Conservation (phyloP, 495 filamentous ascomycete genomes). For the Aspergillus heteromorphus region DNA sequence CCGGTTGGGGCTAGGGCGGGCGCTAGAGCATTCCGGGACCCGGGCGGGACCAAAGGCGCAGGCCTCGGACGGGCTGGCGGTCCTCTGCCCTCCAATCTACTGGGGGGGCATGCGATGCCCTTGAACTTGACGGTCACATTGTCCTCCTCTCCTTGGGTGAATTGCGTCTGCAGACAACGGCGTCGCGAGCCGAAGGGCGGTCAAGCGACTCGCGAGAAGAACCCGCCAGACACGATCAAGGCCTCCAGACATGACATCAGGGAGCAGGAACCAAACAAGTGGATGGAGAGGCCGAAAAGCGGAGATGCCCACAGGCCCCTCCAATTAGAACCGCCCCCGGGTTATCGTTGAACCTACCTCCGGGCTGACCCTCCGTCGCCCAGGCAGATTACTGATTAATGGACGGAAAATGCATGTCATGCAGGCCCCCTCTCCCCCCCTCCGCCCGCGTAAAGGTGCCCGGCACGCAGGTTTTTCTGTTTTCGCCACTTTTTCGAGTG, state of each 20-base stretch:
- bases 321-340: constrained; percentile 4
- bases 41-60: not conserved
- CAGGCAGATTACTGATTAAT: not conserved
- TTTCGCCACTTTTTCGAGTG: not conserved
- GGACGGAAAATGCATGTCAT: constrained; percentile 12
- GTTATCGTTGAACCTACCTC: constrained; percentile 1
- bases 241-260: constrained; percentile 12
- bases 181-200: no score
- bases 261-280: not conserved
- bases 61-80: not conserved
- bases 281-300: constrained; percentile 7
- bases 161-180: no score
- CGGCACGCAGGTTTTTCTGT: not conserved
- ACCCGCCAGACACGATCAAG: not conserved
- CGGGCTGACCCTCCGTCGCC: not conserved
- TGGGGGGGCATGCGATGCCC: no score
- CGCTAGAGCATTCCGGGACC: not conserved
- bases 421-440: constrained; percentile 1
- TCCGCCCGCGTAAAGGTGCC: constrained; percentile 10
- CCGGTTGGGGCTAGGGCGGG: not conserved
- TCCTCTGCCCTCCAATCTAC: no score
- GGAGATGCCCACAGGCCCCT: constrained; percentile 7
- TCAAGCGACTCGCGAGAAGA: no score
- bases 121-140: no score
- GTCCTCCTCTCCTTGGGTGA: no score